These are phyloP conservation scores for Psilocybe sp. DNA, from an alignment of 768 basidiomycete genomes.

Conservation along the genomic window DNA sequence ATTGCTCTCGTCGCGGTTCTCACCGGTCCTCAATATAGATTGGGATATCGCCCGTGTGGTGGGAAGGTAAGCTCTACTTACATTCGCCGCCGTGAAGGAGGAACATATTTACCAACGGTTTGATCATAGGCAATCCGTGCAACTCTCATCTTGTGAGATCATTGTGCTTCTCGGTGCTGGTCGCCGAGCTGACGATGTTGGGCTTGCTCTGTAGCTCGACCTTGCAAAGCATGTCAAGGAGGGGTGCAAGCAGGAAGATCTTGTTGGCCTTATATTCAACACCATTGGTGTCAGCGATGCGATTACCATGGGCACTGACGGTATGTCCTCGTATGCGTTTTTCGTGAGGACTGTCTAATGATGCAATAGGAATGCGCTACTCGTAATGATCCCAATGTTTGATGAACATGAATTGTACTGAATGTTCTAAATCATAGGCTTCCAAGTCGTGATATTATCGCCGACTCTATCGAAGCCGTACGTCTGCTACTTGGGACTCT, in stretches of 20 bases:
- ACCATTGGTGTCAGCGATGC: conserved; percentile 85
- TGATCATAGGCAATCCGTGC: conserved; percentile 71
- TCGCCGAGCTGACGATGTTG: neutral
- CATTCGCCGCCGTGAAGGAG: neutral
- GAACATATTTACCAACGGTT: conserved; percentile 4
- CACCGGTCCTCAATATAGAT: conserved; percentile 44
- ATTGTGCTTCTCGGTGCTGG: neutral
- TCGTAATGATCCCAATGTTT: conserved; percentile 50
- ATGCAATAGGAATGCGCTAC: conserved; percentile 72
- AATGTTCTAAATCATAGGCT: conserved; percentile 41
- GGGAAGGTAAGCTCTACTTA: conserved; percentile 66
- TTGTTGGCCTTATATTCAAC: conserved; percentile 82
- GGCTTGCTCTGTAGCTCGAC: conserved; percentile 52
- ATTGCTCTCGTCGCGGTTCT: neutral
- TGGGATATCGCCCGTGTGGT: conserved; percentile 88
- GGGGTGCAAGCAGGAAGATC: conserved; percentile 76
- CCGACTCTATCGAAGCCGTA: conserved; percentile 85
- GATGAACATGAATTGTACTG: neutral
- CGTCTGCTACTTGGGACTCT: conserved; percentile 8
- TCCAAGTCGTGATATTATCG: conserved; percentile 86
- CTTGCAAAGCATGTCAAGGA: conserved; percentile 78
- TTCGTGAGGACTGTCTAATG: too few species aligned
- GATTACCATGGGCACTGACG: conserved; percentile 88
- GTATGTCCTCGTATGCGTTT: too few species aligned
- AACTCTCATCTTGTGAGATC: conserved; percentile 71